phyloP scores from a whole-genome alignment of 2,329 filamentous ascomycete genomes.

The Rhinocladiella mackenziei region DNA sequence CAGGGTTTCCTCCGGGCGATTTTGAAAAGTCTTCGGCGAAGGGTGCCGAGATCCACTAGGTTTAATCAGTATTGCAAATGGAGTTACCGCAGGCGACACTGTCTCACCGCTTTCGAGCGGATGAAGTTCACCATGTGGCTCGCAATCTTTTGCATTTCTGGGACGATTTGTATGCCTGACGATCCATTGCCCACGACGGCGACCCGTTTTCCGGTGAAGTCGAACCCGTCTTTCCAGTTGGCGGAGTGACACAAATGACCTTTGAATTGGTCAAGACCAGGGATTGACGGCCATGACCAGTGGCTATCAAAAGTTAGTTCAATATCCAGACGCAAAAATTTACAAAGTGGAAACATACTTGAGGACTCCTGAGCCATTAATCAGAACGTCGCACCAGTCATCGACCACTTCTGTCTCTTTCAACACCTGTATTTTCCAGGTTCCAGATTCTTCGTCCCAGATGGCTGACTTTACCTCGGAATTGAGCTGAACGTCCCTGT shows the following conservation, averaged over 20 bases:
- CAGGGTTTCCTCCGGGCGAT: constrained; percentile 28
- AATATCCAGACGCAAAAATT: background rate
- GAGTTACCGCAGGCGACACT: background rate
- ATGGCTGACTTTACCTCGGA: constrained; percentile 37
- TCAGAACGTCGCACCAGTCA: constrained; percentile 19
- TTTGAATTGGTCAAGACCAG: constrained; percentile 31
- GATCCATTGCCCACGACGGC: constrained; percentile 31
- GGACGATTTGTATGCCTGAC: constrained; percentile 32
- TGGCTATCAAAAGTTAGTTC: constrained; percentile 37
- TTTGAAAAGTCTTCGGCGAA: constrained; percentile 20
- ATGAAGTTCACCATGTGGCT: constrained; percentile 30
- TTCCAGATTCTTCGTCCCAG: constrained; percentile 38
- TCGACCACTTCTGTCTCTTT: constrained; percentile 6
- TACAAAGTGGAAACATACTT: constrained; percentile 8
- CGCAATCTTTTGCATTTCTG: constrained; percentile 39
- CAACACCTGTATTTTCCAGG: constrained; percentile 37
- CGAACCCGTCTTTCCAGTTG: constrained; percentile 34
- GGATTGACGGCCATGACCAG: constrained; percentile 31
- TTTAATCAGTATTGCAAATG: background rate
- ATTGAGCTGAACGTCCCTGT: constrained; percentile 37
- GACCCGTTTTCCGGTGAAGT: constrained; percentile 24
- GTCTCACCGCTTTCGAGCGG: constrained; percentile 20
- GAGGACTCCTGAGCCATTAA: constrained; percentile 17
- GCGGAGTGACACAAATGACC: constrained; percentile 41
- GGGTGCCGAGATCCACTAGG: constrained; percentile 30